A percentile compares a stretch with the other conserved stretches of the same genome.
These are phyloP conservation scores for Aureobasidium sp. DNA, from an alignment of 2,329 filamentous ascomycete genomes.

Conservation along the genomic window DNA sequence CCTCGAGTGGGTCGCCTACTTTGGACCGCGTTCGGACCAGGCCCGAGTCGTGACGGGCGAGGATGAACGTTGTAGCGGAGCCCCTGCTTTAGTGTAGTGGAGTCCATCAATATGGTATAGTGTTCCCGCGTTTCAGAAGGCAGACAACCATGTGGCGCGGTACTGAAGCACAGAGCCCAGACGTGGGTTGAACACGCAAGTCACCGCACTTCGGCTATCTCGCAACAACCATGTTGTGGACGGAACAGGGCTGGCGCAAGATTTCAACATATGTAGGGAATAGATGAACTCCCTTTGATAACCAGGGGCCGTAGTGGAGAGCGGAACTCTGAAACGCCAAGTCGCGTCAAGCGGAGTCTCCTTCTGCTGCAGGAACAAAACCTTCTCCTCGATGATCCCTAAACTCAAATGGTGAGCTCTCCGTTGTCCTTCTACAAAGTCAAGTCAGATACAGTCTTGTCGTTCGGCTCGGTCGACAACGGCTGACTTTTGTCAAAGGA, in stretches of 20 bases:
- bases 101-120: slow-evolving; percentile 6
- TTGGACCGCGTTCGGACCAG: neutral
- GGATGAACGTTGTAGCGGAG: slow-evolving; percentile 1
- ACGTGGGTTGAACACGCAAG: slow-evolving; percentile 6
- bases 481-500: neutral
- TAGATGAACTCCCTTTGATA: slow-evolving; percentile 7
- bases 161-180: neutral
- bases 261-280: neutral
- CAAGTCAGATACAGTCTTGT: slow-evolving; percentile 1
- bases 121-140: slow-evolving; percentile 4
- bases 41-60: neutral
- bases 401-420: neutral
- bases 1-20: neutral
- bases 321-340: slow-evolving; percentile 12
- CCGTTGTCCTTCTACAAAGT: neutral
- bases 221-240: neutral
- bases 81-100: slow-evolving; percentile 13
- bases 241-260: neutral
- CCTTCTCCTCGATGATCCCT: slow-evolving; percentile 1
- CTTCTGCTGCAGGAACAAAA: slow-evolving; percentile 8
- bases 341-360: neutral
- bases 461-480: neutral
- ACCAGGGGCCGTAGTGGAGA: slow-evolving; percentile 3
- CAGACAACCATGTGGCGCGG: slow-evolving; percentile 5
- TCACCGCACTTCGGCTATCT: neutral